A percentile compares a stretch with the other conserved stretches of the same genome.
Conservation (phyloP, 2,329 filamentous ascomycete species). For the Cryphonectria nitschkei region DNA sequence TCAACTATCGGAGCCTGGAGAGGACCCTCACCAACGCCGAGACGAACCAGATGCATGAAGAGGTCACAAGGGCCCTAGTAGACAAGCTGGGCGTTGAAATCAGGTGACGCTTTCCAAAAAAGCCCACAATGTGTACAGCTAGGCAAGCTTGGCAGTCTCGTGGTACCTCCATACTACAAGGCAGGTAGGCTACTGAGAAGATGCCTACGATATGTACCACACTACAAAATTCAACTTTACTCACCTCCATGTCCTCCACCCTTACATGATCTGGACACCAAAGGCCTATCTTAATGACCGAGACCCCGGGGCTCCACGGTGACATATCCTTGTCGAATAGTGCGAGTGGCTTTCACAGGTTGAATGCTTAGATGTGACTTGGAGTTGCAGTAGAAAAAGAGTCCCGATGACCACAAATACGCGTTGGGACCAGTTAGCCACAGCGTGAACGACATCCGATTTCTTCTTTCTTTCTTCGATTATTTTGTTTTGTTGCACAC, state of each 20-base stretch:
- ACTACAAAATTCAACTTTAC: background rate
- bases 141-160: background rate
- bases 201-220: background rate
- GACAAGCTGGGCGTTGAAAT: slow-evolving; percentile 78
- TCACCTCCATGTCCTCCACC: background rate
- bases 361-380: background rate
- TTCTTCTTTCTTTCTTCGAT: too few species aligned
- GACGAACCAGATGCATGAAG: slow-evolving; percentile 74
- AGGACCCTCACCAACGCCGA: slow-evolving; percentile 85
- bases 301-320: background rate
- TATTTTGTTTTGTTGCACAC: background rate
- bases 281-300: background rate
- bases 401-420: background rate
- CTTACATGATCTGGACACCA: background rate
- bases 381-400: background rate
- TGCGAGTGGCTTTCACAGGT: background rate
- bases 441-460: background rate
- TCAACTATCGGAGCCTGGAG: slow-evolving; percentile 93
- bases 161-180: background rate
- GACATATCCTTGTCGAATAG: background rate
- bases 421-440: too few species aligned
- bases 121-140: background rate
- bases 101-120: slow-evolving; percentile 49
- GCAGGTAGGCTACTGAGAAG: background rate
- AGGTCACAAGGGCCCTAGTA: slow-evolving; percentile 68